Percentiles rank a stretch among this genome's conserved stretches.
phyloP scores from a whole-genome alignment of 2,329 filamentous ascomycete species.

The Calonectria fujianensis region DNA sequence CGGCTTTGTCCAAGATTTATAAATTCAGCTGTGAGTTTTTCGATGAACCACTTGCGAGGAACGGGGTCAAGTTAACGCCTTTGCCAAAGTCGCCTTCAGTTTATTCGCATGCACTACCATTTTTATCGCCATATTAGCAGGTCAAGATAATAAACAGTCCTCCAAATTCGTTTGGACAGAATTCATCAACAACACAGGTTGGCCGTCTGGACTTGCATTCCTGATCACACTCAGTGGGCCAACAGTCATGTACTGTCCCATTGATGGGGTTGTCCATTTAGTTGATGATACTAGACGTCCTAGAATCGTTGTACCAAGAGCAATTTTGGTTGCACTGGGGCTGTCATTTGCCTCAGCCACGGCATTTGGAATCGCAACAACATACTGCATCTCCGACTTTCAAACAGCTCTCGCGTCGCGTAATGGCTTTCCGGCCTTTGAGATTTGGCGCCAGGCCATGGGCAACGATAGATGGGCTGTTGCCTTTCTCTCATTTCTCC shows the following conservation, averaged over 20 bases:
- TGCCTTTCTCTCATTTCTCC: conserved; percentile 3
- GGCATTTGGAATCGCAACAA: conserved; percentile 2
- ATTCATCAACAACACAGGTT: conserved; percentile 7
- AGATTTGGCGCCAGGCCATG: conserved; percentile 30
- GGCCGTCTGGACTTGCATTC: conserved; percentile 10
- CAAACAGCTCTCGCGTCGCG: conserved; percentile 6
- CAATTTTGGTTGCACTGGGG: not conserved
- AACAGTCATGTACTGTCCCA: conserved; percentile 26
- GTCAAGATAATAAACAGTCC: conserved; percentile 10
- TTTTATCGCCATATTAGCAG: conserved; percentile 12
- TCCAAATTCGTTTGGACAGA: conserved; percentile 18
- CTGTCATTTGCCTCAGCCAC: conserved; percentile 4
- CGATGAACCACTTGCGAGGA: rapidly evolving
- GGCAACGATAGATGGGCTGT: conserved; percentile 11
- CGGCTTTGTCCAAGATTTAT: conserved; percentile 11
- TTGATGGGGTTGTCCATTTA: conserved; percentile 12
- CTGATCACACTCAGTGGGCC: conserved; percentile 20
- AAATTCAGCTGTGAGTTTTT: conserved; percentile 5
- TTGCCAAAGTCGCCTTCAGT: conserved; percentile 11
- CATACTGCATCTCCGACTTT: conserved; percentile 25
- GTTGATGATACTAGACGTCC: conserved; percentile 17
- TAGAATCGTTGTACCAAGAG: conserved; percentile 11
- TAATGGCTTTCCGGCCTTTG: conserved; percentile 7
- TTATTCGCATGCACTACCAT: conserved; percentile 8
- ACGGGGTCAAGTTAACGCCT: not conserved